phyloP scores from a whole-genome alignment of 805 yeast species.

The Kazachstania taianensis region DNA sequence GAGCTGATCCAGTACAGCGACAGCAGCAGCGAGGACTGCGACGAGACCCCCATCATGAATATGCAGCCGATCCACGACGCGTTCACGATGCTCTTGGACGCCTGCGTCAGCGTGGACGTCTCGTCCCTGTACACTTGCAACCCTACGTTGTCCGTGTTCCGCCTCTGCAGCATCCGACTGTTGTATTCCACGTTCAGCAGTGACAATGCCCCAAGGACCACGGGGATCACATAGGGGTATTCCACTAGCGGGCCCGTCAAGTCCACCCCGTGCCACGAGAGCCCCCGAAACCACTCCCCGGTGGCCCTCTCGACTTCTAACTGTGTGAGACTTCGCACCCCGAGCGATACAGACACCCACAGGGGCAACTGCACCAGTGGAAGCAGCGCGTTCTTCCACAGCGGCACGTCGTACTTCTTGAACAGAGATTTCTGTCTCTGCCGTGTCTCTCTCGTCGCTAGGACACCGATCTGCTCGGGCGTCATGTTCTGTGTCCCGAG shows the following conservation, averaged over 20 bases:
- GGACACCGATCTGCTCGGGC: conserved; percentile 66
- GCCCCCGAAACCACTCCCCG: conserved; percentile 32
- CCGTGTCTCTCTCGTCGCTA: conserved; percentile 70
- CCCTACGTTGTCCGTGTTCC: conserved; percentile 11
- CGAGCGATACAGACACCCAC: conserved; percentile 71
- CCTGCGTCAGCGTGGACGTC: conserved; percentile 19
- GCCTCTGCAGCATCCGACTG: conserved; percentile 40
- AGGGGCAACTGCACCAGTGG: conserved; percentile 81
- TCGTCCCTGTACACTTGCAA: conserved; percentile 15
- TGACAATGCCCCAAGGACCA: conserved; percentile 59
- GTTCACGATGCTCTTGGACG: conserved; percentile 44
- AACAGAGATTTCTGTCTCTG: conserved; percentile 66
- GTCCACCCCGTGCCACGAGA: conserved; percentile 27
- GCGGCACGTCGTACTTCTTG: conserved; percentile 53
- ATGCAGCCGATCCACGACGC: conserved; percentile 66
- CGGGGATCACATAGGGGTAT: conserved; percentile 62
- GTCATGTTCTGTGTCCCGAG: conserved; percentile 32
- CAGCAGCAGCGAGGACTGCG: conserved; percentile 78
- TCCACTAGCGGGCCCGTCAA: conserved; percentile 55
- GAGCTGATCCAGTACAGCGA: conserved; percentile 88
- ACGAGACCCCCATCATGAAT: conserved; percentile 70
- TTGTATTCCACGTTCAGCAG: conserved; percentile 79
- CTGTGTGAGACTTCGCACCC: conserved; percentile 69
- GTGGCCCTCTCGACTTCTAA: conserved; percentile 27
- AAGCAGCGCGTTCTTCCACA: conserved; percentile 68